Evolutionary conservation across 495 filamentous ascomycete species (phyloP), one percentile per base, ranked within the genome.

Genomic region (Hyphodiscus hymeniophilus): DNA sequence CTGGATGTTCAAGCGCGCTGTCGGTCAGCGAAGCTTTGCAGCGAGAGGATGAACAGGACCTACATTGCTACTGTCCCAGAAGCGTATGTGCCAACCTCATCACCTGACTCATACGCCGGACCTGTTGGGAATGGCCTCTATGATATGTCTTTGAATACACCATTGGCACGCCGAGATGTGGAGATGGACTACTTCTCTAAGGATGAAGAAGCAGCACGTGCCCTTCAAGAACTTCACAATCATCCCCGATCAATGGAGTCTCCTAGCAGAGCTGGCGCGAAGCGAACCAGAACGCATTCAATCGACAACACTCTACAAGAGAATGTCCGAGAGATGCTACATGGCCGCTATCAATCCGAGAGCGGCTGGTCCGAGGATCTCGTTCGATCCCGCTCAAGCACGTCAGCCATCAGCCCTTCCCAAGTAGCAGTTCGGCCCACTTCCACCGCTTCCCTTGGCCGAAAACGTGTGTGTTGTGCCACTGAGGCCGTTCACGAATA

Each of bases 1-100:
- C 55, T 86, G 79, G 87, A 86, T 59, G 77, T 84, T 58, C 82
- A 83, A 76, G 89, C 88, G 72, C 89, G 87, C 58, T 82, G 80
- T 70, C 84, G 86, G 50, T 85, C 77, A 62, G 84, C 82, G 62
- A 87, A 81, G 67, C 65, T 66, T 55, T 70, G 66, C 57, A 62
- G 67, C 61, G 75, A 79, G 65, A 78, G 69, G 61, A 60, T 54
- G 50, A 57, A 66, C 55, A 67, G 60, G 57, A 65, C 70, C 18
- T 51, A 62, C 45, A 70, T 78, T 59, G 65, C 70, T 34, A 66
- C 74, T 45, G 71, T 77, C 26, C 73, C 71, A 15, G 73, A 77
- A 60, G 67, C 65, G 44, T 67, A 68, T 45, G 69, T 70, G 34
- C 61, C 78, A 48, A 75, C 76, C 36, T 68, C 69, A 24, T 85